These are phyloP conservation scores for Leishmania arabica DNA, from an alignment of 208 protist genomes.

Conservation along the genomic window DNA sequence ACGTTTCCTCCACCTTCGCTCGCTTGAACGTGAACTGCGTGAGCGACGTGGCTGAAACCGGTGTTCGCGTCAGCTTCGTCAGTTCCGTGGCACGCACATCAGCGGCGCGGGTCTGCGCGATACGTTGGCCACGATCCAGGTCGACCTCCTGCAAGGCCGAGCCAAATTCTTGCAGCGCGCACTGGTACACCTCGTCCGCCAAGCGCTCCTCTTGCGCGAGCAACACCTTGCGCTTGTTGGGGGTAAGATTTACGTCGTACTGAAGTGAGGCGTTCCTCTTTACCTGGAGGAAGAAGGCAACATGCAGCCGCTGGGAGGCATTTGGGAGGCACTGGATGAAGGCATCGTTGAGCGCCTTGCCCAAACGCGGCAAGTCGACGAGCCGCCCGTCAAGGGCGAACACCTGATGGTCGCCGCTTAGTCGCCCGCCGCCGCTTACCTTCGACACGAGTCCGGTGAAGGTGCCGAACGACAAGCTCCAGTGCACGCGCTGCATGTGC, in stretches of 20 bases:
- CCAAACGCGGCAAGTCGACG: conserved; percentile 75
- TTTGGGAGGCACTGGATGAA: conserved; percentile 77
- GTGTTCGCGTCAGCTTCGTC: conserved; percentile 45
- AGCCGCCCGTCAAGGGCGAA: conserved; percentile 80
- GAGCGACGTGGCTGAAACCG: conserved; percentile 72
- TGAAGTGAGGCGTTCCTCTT: conserved; percentile 27
- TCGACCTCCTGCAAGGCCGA: conserved; percentile 35
- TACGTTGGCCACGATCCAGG: conserved; percentile 41
- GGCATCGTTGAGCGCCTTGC: conserved; percentile 74
- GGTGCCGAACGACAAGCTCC: conserved; percentile 58
- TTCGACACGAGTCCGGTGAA: conserved; percentile 71
- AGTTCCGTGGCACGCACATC: conserved; percentile 37
- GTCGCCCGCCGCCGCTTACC: conserved; percentile 47
- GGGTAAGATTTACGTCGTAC: conserved; percentile 88
- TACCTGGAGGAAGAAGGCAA: conserved; percentile 77
- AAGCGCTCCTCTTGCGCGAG: conserved; percentile 49
- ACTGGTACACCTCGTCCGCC: conserved; percentile 42
- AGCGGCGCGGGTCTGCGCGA: conserved; percentile 37
- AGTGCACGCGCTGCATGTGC: conserved; percentile 60
- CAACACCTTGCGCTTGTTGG: conserved; percentile 76
- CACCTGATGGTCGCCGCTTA: conserved; percentile 70
- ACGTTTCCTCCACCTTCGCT: neutral
- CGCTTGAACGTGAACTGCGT: conserved; percentile 63
- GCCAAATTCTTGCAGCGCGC: conserved; percentile 56
- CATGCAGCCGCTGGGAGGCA: conserved; percentile 62